These are phyloP conservation scores for Terfezia claveryi DNA, from an alignment of 495 filamentous ascomycete genomes.

Conservation along the genomic window DNA sequence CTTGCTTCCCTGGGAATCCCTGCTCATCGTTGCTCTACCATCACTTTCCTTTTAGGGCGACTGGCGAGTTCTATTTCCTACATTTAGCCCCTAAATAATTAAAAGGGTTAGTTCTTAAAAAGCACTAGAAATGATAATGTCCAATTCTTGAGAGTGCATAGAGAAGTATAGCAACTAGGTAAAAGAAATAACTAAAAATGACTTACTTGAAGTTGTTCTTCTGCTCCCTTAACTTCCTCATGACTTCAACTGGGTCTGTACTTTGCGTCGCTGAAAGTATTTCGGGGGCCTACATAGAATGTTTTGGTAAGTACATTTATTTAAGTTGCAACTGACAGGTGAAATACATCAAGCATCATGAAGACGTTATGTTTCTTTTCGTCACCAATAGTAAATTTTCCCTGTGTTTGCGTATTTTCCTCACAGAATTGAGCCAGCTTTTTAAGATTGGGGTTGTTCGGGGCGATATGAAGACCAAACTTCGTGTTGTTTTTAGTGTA, in stretches of 20 bases:
- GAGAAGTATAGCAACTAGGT: too few species aligned
- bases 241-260: slow-evolving; percentile 65
- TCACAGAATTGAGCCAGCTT: slow-evolving; percentile 56
- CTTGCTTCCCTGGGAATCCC: too few species aligned
- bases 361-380: slow-evolving; percentile 99
- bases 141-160: too few species aligned
- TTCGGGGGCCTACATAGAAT: slow-evolving; percentile 42
- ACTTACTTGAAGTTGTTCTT: slow-evolving; percentile 62
- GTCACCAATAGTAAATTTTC: slow-evolving; percentile 90
- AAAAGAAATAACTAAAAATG: neutral
- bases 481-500: slow-evolving; percentile 89
- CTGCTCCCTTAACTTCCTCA: slow-evolving; percentile 70
- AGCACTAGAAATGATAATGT: too few species aligned
- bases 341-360: slow-evolving; percentile 64
- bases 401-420: slow-evolving; percentile 67
- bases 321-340: neutral
- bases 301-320: neutral
- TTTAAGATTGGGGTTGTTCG: slow-evolving; percentile 48
- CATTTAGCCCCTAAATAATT: too few species aligned
- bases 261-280: slow-evolving; percentile 70
- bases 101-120: too few species aligned
- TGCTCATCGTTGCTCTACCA: too few species aligned
- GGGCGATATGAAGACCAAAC: slow-evolving; percentile 51
- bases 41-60: too few species aligned
- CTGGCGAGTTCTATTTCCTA: too few species aligned